Percentiles rank a stretch among this genome's conserved stretches.
These are phyloP conservation scores for Lactarius pseudohatsudake DNA, from an alignment of 768 basidiomycete genomes.

Conservation along the genomic window DNA sequence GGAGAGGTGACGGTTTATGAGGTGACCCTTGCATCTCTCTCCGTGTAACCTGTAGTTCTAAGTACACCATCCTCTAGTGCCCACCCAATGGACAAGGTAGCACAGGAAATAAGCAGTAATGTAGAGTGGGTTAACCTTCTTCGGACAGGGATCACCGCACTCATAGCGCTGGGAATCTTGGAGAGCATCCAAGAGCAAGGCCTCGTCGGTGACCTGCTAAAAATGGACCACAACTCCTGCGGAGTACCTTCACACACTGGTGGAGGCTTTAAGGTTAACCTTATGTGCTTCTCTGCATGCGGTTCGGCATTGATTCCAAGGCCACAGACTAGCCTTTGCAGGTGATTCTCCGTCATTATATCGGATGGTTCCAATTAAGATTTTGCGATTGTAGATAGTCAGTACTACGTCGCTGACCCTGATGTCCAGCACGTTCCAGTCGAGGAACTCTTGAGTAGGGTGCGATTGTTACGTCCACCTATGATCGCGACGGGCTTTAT, in stretches of 20 bases:
- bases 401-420: slow-evolving; percentile 92
- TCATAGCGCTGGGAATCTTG: slow-evolving; percentile 90
- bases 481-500: background rate
- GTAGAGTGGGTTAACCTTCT: background rate
- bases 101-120: background rate
- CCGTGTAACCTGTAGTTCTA: slow-evolving; percentile 9
- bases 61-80: slow-evolving; percentile 44
- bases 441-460: slow-evolving; percentile 81
- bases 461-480: slow-evolving; percentile 32
- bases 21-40: slow-evolving; percentile 42
- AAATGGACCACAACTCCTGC: slow-evolving; percentile 90
- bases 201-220: slow-evolving; percentile 62
- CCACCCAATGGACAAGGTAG: slow-evolving; percentile 94
- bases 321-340: slow-evolving; percentile 55
- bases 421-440: slow-evolving; percentile 76
- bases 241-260: slow-evolving; percentile 82
- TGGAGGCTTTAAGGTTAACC: slow-evolving; percentile 78
- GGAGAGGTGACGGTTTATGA: slow-evolving; percentile 89
- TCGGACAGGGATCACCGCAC: slow-evolving; percentile 76
- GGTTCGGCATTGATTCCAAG: background rate
- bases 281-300: background rate
- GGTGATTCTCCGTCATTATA: slow-evolving; percentile 44
- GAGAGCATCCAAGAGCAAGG: slow-evolving; percentile 81
- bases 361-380: slow-evolving; percentile 1
- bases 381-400: slow-evolving; percentile 54